A percentile compares a stretch with the other conserved stretches of the same genome.
These are phyloP conservation scores for Agarophyton chilense DNA, from an alignment of 23 red algal species.

Conservation along the genomic window DNA sequence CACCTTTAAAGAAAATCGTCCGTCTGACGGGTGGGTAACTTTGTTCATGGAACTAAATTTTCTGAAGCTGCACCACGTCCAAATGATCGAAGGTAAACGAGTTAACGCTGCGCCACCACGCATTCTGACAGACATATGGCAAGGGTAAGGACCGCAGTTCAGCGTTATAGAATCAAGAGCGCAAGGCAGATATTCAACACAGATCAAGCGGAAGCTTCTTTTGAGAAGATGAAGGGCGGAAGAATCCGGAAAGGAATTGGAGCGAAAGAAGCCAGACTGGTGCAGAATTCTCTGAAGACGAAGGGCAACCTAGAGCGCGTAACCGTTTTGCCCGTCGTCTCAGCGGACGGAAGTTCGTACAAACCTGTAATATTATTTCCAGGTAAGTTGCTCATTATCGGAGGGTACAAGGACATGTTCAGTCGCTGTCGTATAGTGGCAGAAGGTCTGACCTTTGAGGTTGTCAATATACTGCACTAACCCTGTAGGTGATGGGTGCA, in stretches of 20 bases:
- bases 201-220: constrained; percentile 9
- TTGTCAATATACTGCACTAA: too few relatives aligned
- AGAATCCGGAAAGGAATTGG: constrained; percentile 11
- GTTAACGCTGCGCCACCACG: neutral
- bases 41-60: too few relatives aligned
- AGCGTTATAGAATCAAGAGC: neutral
- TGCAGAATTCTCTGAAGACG: neutral
- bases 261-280: neutral
- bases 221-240: neutral
- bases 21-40: too few relatives aligned
- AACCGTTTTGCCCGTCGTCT: neutral
- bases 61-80: neutral
- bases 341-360: constrained; percentile 4
- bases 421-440: too few relatives aligned
- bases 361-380: constrained; percentile 44
- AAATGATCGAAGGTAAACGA: neutral
- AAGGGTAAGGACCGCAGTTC: constrained; percentile 2
- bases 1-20: too few relatives aligned
- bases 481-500: too few relatives aligned
- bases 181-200: constrained; percentile 5
- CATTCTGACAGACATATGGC: neutral
- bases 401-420: neutral
- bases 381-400: constrained; percentile 30
- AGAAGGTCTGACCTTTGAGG: too few relatives aligned
- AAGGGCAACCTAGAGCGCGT: constrained; percentile 33